Conservation (phyloP, 2,329 filamentous ascomycete genomes). For the Botrytis medusae region DNA sequence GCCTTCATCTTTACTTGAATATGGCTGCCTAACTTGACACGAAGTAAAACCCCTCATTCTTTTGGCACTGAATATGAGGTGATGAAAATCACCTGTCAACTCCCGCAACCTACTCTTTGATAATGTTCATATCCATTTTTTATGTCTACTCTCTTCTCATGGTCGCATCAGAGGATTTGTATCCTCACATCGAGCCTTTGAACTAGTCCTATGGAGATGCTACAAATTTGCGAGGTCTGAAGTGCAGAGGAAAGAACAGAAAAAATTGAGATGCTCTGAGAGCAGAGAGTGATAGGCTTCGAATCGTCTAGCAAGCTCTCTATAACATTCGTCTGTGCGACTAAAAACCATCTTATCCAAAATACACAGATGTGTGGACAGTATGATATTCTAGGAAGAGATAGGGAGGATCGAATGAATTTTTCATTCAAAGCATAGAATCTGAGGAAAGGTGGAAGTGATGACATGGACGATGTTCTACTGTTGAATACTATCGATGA, state of each 20-base stretch:
- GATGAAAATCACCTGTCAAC: fast-evolving
- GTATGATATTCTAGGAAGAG: fast-evolving
- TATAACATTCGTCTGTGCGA: background rate
- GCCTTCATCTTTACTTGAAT: background rate
- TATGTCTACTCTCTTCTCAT: background rate
- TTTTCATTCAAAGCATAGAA: background rate
- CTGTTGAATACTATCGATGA: background rate
- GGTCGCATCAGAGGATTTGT: background rate
- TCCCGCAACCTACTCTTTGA: background rate
- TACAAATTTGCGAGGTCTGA: background rate
- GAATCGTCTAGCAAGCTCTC: background rate
- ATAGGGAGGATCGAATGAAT: background rate
- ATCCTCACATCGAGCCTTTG: background rate
- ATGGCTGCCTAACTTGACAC: background rate
- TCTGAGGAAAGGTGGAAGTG: background rate
- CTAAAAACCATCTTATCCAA: background rate
- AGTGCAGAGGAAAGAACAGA: background rate
- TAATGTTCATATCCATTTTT: background rate
- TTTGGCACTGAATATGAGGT: fast-evolving
- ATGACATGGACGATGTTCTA: background rate
- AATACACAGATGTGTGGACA: background rate
- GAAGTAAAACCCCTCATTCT: fast-evolving
- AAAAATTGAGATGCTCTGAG: background rate
- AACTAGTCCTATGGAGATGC: background rate
- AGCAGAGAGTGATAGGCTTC: fast-evolving